Percentiles rank a stretch among this genome's conserved stretches.
Conservation (phyloP, 495 filamentous ascomycete species). For the Aspergillus wentii region DNA sequence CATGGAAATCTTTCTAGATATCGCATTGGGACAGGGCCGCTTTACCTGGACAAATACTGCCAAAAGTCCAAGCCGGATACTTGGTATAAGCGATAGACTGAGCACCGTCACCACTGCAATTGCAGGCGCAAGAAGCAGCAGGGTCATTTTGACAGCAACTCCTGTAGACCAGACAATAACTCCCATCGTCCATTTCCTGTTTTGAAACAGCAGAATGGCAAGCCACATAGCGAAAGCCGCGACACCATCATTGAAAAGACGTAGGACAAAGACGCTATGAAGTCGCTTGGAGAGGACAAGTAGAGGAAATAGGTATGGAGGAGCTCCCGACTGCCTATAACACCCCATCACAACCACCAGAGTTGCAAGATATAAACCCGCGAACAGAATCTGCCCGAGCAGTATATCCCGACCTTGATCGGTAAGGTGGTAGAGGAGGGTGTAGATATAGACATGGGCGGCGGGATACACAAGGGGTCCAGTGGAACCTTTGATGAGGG, state of each 20-base stretch:
- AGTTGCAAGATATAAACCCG: conserved; percentile 67
- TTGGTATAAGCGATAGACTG: conserved; percentile 55
- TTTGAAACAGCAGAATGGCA: conserved; percentile 72
- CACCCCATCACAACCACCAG: conserved; percentile 74
- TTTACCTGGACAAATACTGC: conserved; percentile 70
- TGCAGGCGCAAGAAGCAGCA: conserved; percentile 76
- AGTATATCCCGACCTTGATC: conserved; percentile 70
- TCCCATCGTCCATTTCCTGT: conserved; percentile 63
- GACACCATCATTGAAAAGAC: conserved; percentile 93
- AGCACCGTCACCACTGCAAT: conserved; percentile 70
- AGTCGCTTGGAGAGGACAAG: conserved; percentile 86
- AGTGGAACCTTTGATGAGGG: conserved; percentile 77
- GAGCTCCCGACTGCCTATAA: conserved; percentile 73
- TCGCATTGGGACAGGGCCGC: not conserved
- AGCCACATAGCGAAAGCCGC: conserved; percentile 76
- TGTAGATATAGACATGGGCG: conserved; percentile 89
- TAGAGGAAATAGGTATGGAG: conserved; percentile 83
- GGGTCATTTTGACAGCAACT: conserved; percentile 89
- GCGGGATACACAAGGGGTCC: conserved; percentile 94
- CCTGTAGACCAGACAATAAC: conserved; percentile 70
- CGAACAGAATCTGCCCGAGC: conserved; percentile 77
- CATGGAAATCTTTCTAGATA: not conserved
- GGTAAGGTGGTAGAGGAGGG: conserved; percentile 71
- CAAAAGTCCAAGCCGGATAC: conserved; percentile 60
- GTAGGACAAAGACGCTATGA: conserved; percentile 87